These are phyloP conservation scores for Dentipellis sp. DNA, from an alignment of 768 basidiomycete genomes.

Conservation along the genomic window DNA sequence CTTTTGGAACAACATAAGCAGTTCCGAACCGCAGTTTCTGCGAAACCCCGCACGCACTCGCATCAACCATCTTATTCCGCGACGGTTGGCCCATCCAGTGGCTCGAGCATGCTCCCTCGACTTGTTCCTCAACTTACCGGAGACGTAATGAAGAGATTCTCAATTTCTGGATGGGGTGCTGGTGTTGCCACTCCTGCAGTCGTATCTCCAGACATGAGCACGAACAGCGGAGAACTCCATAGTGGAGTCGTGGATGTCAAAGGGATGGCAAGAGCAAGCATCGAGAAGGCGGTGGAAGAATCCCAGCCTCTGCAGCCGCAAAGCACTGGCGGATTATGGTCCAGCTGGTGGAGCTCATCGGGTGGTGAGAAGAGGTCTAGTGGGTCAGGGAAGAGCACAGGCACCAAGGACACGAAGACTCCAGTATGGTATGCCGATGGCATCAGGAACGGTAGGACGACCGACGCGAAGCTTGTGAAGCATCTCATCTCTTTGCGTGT, in stretches of 20 bases:
- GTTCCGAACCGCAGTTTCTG: conserved; percentile 24
- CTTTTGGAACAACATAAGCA: conserved; percentile 50
- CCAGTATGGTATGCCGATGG: conserved; percentile 57
- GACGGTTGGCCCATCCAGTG: conserved; percentile 54
- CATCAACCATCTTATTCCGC: conserved; percentile 31
- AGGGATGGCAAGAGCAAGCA: neutral
- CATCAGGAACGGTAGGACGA: conserved; percentile 40
- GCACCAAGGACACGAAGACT: conserved; percentile 32
- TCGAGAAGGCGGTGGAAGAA: conserved; percentile 6
- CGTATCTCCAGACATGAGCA: conserved; percentile 23
- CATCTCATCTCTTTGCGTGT: conserved; percentile 78
- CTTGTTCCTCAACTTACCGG: conserved; percentile 73
- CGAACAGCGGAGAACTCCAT: conserved; percentile 31
- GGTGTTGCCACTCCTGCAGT: conserved; percentile 26
- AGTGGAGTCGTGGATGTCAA: conserved; percentile 4
- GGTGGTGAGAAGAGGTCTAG: conserved; percentile 37
- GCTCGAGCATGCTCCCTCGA: conserved; percentile 47
- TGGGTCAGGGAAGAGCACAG: conserved; percentile 17
- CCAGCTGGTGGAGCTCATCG: conserved; percentile 66
- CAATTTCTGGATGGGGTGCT: conserved; percentile 52
- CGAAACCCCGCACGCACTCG: conserved; percentile 20
- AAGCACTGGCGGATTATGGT: conserved; percentile 67
- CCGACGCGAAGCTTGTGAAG: conserved; percentile 58
- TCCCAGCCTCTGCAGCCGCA: conserved; percentile 45
- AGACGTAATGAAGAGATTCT: conserved; percentile 62